Conservation (phyloP, 305 asterid genomes). For the Solanum hybrid region DNA sequence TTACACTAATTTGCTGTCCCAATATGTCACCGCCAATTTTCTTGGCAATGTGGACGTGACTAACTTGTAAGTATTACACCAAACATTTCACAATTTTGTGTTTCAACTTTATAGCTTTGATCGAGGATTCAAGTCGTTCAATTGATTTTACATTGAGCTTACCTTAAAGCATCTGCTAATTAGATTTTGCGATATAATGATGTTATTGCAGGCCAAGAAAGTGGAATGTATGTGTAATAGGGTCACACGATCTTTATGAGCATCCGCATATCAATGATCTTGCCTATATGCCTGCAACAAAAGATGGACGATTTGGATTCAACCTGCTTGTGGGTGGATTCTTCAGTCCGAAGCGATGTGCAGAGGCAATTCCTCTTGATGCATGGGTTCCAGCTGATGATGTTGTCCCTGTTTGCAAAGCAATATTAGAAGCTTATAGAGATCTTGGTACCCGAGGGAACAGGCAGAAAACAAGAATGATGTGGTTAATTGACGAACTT, state of each 20-base stretch:
- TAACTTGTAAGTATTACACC: slow-evolving; percentile 5
- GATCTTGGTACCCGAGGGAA: slow-evolving; percentile 88
- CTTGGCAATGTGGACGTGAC: slow-evolving; percentile 53
- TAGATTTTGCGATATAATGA: neutral
- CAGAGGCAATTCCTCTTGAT: slow-evolving; percentile 92
- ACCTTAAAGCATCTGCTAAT: neutral
- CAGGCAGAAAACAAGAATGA: slow-evolving; percentile 91
- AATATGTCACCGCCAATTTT: slow-evolving; percentile 48
- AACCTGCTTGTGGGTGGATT: slow-evolving; percentile 96
- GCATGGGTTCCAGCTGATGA: slow-evolving; percentile 94
- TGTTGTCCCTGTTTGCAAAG: slow-evolving; percentile 62
- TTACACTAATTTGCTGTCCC: slow-evolving; percentile 22
- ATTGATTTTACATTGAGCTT: neutral
- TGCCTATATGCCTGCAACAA: slow-evolving; percentile 87
- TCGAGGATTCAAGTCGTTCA: neutral
- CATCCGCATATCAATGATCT: slow-evolving; percentile 97
- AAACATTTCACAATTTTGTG: neutral
- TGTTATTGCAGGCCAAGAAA: slow-evolving; percentile 75
- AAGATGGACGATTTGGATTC: slow-evolving; percentile 70
- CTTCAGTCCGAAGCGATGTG: slow-evolving; percentile 85
- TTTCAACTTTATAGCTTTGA: neutral
- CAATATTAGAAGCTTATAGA: slow-evolving; percentile 74
- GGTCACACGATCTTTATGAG: slow-evolving; percentile 87
- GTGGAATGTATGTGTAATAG: slow-evolving; percentile 93
- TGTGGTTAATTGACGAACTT: slow-evolving; percentile 96